These are phyloP conservation scores for Intubia oerlemansii DNA, from an alignment of 2,329 filamentous ascomycete species.

Conservation along the genomic window DNA sequence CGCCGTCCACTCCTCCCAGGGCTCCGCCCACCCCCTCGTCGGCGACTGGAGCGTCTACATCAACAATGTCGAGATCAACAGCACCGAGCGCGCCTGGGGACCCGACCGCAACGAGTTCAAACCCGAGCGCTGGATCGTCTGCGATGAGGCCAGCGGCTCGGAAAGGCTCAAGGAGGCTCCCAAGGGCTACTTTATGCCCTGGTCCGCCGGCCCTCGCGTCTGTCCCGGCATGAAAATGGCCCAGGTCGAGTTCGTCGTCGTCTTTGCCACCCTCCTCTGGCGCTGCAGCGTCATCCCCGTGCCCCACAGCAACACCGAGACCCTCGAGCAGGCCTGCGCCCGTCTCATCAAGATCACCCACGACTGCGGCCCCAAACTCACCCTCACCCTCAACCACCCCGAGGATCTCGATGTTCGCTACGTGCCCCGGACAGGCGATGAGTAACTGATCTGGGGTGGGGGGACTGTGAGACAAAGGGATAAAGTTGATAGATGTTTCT, in stretches of 20 bases:
- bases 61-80: slow-evolving; percentile 14
- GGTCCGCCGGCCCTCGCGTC: slow-evolving; percentile 24
- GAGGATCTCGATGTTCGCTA: no score
- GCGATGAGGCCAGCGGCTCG: no score
- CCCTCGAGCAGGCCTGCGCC: no score
- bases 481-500: no score
- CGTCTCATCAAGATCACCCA: no score
- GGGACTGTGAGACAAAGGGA: no score
- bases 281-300: slow-evolving; percentile 9
- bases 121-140: slow-evolving; percentile 18
- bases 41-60: slow-evolving; percentile 15
- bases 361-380: no score
- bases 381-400: no score
- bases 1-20: slow-evolving; percentile 11
- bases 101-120: slow-evolving; percentile 15
- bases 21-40: slow-evolving; percentile 13
- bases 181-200: slow-evolving; percentile 20
- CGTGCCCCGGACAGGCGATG: no score
- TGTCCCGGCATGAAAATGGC: slow-evolving; percentile 33
- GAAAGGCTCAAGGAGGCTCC: slow-evolving; percentile 9
- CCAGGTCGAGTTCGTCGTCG: slow-evolving; percentile 30
- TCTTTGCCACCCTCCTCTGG: slow-evolving; percentile 19
- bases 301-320: no score
- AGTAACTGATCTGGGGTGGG: no score
- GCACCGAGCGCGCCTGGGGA: slow-evolving; percentile 10